Percentiles rank a stretch among this genome's conserved stretches.
phyloP scores from a whole-genome alignment of 257 asterid species.

The Solanum sejunctum region DNA sequence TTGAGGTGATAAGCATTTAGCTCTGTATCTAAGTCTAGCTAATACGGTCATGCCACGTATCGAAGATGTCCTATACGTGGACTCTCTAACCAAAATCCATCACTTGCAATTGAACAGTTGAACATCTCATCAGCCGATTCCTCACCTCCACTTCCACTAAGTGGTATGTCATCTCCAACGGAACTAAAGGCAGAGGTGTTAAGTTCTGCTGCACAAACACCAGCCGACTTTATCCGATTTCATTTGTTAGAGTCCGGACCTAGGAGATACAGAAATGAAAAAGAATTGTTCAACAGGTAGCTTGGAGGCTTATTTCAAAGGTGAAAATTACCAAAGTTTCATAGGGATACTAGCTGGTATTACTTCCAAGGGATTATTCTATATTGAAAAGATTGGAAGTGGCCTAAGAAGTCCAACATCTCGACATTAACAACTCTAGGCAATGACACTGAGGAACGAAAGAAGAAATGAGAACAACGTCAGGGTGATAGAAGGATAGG shows the following conservation, averaged over 20 bases:
- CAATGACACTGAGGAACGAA: neutral
- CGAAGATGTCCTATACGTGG: constrained; percentile 66
- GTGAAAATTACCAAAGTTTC: constrained; percentile 15
- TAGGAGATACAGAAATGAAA: constrained; percentile 13
- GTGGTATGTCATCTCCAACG: constrained; percentile 12
- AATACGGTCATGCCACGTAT: constrained; percentile 68
- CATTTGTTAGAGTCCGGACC: constrained; percentile 61
- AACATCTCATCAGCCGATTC: constrained; percentile 16
- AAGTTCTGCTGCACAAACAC: constrained; percentile 23
- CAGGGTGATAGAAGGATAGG: neutral
- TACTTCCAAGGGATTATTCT: constrained; percentile 30
- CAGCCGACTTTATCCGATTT: constrained; percentile 59
- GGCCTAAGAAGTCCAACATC: constrained; percentile 57
- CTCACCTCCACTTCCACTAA: constrained; percentile 25
- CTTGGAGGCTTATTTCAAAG: constrained; percentile 12
- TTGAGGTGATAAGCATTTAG: too few relatives aligned
- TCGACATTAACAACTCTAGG: constrained; percentile 31
- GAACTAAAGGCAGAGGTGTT: constrained; percentile 21
- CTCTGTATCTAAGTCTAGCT: constrained; percentile 30
- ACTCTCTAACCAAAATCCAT: constrained; percentile 44
- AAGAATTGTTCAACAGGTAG: constrained; percentile 19
- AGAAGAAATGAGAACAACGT: neutral
- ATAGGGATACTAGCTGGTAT: constrained; percentile 11
- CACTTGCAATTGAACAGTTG: constrained; percentile 19
- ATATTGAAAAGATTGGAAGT: constrained; percentile 42